These are phyloP conservation scores for Xylaria multiplex DNA, from an alignment of 2,329 filamentous ascomycete species.

Conservation along the genomic window DNA sequence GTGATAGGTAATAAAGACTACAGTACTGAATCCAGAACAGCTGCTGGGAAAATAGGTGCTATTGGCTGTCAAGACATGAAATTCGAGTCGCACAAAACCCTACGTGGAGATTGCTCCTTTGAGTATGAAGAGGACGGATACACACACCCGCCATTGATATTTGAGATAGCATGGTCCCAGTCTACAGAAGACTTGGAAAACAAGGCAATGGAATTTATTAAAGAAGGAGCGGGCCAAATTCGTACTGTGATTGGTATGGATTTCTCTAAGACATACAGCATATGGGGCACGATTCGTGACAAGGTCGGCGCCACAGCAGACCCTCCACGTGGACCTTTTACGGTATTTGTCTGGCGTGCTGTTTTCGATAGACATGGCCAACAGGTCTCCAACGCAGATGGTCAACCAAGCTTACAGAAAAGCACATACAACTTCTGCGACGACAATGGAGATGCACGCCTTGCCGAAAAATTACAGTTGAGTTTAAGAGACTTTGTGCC, in stretches of 20 bases:
- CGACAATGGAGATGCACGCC: not conserved
- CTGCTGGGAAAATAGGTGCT: conserved; percentile 2
- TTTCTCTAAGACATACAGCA: conserved; percentile 1
- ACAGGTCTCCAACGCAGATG: not conserved
- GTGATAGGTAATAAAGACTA: not conserved
- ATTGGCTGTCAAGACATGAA: not conserved
- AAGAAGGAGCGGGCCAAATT: conserved; percentile 5
- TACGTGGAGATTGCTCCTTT: conserved; percentile 7
- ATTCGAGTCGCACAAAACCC: not conserved
- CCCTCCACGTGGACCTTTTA: not conserved
- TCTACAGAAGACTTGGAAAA: not conserved
- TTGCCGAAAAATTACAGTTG: conserved; percentile 1
- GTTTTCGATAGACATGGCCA: conserved; percentile 1
- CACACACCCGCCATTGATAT: conserved; percentile 9
- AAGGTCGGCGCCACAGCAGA: not conserved
- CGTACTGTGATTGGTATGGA: conserved; percentile 4
- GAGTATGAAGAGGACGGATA: conserved; percentile 1
- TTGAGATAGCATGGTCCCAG: conserved; percentile 11
- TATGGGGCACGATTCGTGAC: conserved; percentile 9
- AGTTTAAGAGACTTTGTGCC: conserved; percentile 10
- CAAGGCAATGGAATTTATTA: conserved; percentile 8
- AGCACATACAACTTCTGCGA: not conserved
- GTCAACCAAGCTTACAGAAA: not conserved
- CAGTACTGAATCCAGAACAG: not conserved
- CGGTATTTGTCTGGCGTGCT: conserved; percentile 5